Conservation (phyloP, 495 filamentous ascomycete genomes). For the Astrothelium macrocarpum region DNA sequence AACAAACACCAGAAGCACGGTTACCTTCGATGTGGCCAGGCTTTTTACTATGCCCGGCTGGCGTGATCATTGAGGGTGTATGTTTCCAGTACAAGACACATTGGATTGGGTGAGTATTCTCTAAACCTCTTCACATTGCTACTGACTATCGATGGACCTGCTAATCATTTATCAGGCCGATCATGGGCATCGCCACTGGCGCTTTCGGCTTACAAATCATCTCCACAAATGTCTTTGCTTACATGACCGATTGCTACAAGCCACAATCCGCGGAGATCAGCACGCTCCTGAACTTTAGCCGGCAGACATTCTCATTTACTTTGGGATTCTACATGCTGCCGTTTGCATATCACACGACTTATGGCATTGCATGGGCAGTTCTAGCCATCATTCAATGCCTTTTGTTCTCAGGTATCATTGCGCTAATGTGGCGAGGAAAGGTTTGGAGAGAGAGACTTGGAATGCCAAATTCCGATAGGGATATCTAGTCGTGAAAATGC, state of each 20-base stretch:
- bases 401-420: conserved; percentile 11
- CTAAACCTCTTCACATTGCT: background rate
- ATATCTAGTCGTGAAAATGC: conserved; percentile 8
- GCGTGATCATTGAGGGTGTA: conserved; percentile 29
- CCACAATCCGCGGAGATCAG: conserved; percentile 35
- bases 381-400: conserved; percentile 12
- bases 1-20: conserved; percentile 21
- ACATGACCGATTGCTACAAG: conserved; percentile 35
- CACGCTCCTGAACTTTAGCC: conserved; percentile 34
- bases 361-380: conserved; percentile 12
- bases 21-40: conserved; percentile 22
- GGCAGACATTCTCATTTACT: conserved; percentile 30
- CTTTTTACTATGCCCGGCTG: conserved; percentile 18
- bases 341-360: conserved; percentile 14
- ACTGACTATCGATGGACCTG: background rate
- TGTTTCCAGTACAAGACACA: conserved; percentile 23
- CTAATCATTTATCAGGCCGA: conserved; percentile 9
- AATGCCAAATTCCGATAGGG: conserved; percentile 11
- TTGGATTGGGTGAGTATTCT: conserved; percentile 18
- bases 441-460: conserved; percentile 13
- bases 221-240: conserved; percentile 28
- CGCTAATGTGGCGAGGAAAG: conserved; percentile 11
- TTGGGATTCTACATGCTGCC: conserved; percentile 29
- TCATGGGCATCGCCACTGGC: conserved; percentile 30
- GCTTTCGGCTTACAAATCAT: conserved; percentile 32